Base-by-base conservation (phyloP, 1,284 basidiomycete genomes). In the Ceratobasidium sp. region DNA sequence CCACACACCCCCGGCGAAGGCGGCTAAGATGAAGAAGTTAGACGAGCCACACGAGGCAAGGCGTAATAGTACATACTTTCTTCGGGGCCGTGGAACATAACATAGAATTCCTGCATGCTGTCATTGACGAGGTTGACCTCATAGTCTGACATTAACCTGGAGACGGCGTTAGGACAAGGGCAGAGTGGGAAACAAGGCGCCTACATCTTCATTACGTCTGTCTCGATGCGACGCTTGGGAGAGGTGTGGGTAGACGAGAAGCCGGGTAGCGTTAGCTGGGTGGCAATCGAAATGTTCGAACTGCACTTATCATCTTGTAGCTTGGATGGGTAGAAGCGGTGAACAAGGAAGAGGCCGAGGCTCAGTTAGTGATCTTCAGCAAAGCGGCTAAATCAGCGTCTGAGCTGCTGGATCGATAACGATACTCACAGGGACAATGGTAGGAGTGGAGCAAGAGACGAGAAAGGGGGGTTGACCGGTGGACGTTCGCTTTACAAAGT, bases 161-260 rank as follows among this genome's bases (percentile, higher is more conserved):
- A 71, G 75, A 52, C 28, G 26, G 12, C 42, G 52, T 76, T 64
- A 64, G 28, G 46, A 65, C 52, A 33, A 65, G 40, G 78, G 38
- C 23, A 46, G 52, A n/a, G 23, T 1, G 40, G 54, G 28, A 26
- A 33, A 12, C 9, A 38, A 33, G 20, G 15, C 23, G 87, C 92
- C 84, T 84, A 98, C 97, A 99, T 88, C 88, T 98, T 99, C 96
- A 99, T 98, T 78, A 99, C 96, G 89, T 99, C 97, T 71, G 96
- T 99, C 87, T 99, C 97, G 85, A 98, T 97, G 79, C 97, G 93
- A 81, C 97, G 94, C 86, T 96, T 98, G 78, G 91, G 91, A 59
- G 91, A 91, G 83, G 88, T 91, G 89, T 89, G 83, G 80, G 83
- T 82, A 83, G 73, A 42, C 70, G 56, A 61, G 57, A 75, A 76